phyloP scores from a whole-genome alignment of 148 eudicot species.

The Chenopodium quinoa region DNA sequence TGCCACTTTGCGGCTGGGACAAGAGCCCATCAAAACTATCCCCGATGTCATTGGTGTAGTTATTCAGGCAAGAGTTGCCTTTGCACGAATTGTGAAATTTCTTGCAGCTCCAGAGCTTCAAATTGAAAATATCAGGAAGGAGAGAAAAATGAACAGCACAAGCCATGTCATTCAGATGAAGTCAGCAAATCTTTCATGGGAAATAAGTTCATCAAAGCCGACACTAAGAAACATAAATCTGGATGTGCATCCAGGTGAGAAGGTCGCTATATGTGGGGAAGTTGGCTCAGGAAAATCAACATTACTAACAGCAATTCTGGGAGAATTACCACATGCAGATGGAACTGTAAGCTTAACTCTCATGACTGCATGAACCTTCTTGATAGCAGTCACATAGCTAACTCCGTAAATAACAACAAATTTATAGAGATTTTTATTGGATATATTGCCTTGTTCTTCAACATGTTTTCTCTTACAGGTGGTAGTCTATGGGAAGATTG shows the following conservation, averaged over 20 bases:
- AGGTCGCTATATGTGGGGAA: slow-evolving; percentile 64
- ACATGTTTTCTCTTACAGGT: slow-evolving; percentile 38
- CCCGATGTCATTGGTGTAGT: slow-evolving; percentile 79
- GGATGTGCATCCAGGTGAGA: slow-evolving; percentile 48
- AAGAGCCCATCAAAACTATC: slow-evolving; percentile 73
- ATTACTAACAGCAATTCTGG: too few species aligned
- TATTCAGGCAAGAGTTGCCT: slow-evolving; percentile 84
- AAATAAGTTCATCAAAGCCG: slow-evolving; percentile 39
- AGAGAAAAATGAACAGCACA: slow-evolving; percentile 16
- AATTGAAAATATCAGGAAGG: slow-evolving; percentile 37
- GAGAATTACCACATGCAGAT: slow-evolving; percentile 11
- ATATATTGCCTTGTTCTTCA: neutral
- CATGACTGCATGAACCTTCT: neutral
- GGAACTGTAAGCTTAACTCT: slow-evolving; percentile 52
- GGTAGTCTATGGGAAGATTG: slow-evolving; percentile 61
- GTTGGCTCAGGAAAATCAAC: too few species aligned
- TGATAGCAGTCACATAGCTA: neutral
- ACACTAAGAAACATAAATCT: slow-evolving; percentile 50
- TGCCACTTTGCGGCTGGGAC: slow-evolving; percentile 75
- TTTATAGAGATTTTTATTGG: neutral
- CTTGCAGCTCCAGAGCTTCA: slow-evolving; percentile 83
- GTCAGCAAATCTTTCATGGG: slow-evolving; percentile 62
- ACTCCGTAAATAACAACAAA: neutral
- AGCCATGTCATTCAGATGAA: slow-evolving; percentile 32
- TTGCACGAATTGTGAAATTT: slow-evolving; percentile 58